Percentiles rank a stretch among this genome's conserved stretches.
phyloP scores from a whole-genome alignment of 805 yeast genomes.

The Lachancea thermotolerans region DNA sequence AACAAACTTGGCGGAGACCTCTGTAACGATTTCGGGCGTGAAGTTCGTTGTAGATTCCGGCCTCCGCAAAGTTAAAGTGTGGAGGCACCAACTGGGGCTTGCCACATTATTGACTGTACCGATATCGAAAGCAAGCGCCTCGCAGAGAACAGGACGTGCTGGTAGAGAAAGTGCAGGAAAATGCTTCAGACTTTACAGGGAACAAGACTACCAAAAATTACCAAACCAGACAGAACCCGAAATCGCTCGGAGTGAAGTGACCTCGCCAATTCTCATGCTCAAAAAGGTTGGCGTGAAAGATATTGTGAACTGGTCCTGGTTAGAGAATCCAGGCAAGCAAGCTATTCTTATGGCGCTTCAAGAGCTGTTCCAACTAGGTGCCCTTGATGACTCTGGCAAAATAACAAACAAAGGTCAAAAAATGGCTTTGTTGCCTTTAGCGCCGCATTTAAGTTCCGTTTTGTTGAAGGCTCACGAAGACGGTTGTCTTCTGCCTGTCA shows the following conservation, averaged over 20 bases:
- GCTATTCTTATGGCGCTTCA: slow-evolving; percentile 70
- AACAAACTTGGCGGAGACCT: slow-evolving; percentile 96
- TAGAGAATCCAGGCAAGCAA: slow-evolving; percentile 80
- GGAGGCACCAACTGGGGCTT: slow-evolving; percentile 88
- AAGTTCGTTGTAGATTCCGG: slow-evolving; percentile 92
- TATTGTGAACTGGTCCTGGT: slow-evolving; percentile 83
- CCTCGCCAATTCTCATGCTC: slow-evolving; percentile 76
- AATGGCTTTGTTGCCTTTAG: slow-evolving; percentile 84
- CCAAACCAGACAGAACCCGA: slow-evolving; percentile 88
- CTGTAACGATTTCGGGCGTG: slow-evolving; percentile 92
- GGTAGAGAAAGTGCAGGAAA: slow-evolving; percentile 96
- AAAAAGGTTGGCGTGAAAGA: slow-evolving; percentile 81
- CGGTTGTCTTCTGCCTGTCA: slow-evolving; percentile 54
- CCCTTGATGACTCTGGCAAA: slow-evolving; percentile 67
- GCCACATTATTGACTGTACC: slow-evolving; percentile 92
- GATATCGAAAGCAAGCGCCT: slow-evolving; percentile 87
- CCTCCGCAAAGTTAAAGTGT: slow-evolving; percentile 83
- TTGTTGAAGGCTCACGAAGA: slow-evolving; percentile 58
- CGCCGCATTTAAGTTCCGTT: slow-evolving; percentile 89
- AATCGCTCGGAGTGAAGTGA: slow-evolving; percentile 77
- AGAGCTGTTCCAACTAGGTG: slow-evolving; percentile 71
- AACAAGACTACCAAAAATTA: slow-evolving; percentile 54
- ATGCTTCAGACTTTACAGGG: slow-evolving; percentile 77
- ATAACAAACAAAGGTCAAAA: slow-evolving; percentile 75
- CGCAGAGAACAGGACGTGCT: slow-evolving; percentile 97